These are phyloP conservation scores for Persicaria tinctoria DNA, from an alignment of 148 eudicot species.

Conservation along the genomic window DNA sequence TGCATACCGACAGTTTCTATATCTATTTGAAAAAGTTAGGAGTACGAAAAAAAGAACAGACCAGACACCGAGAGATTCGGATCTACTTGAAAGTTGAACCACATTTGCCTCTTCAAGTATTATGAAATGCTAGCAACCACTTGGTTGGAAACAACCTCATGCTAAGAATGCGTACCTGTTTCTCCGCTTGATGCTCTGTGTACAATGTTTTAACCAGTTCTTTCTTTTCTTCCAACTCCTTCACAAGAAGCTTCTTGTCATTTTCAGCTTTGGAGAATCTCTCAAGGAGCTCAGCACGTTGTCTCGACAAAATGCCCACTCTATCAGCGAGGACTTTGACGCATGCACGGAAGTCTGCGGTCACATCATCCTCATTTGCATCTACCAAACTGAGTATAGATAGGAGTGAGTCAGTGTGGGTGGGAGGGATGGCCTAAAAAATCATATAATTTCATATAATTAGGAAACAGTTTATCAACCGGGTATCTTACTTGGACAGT, in stretches of 20 bases:
- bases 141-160: neutral
- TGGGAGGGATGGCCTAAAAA: neutral
- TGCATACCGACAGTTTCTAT: too few relatives aligned
- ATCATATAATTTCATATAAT: neutral
- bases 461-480: neutral
- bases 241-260: constrained; percentile 45
- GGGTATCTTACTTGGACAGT: constrained; percentile 49
- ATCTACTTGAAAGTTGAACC: neutral
- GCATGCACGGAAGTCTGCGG: constrained; percentile 61
- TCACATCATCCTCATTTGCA: constrained; percentile 64
- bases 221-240: constrained; percentile 79
- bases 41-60: too few relatives aligned
- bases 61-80: too few relatives aligned
- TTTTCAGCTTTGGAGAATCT: constrained; percentile 58
- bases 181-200: constrained; percentile 79
- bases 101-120: too few relatives aligned
- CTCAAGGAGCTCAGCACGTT: constrained; percentile 70
- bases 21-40: too few relatives aligned
- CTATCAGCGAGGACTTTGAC: constrained; percentile 71
- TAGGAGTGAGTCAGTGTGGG: neutral
- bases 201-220: constrained; percentile 69
- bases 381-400: constrained; percentile 37
- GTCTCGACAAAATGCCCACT: constrained; percentile 65
- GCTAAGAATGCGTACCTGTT: constrained; percentile 48
- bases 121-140: too few relatives aligned